Percentiles rank a stretch among this genome's conserved stretches.
phyloP scores from a whole-genome alignment of 352 stramenopile species.

The Globisporangium viniferum region DNA sequence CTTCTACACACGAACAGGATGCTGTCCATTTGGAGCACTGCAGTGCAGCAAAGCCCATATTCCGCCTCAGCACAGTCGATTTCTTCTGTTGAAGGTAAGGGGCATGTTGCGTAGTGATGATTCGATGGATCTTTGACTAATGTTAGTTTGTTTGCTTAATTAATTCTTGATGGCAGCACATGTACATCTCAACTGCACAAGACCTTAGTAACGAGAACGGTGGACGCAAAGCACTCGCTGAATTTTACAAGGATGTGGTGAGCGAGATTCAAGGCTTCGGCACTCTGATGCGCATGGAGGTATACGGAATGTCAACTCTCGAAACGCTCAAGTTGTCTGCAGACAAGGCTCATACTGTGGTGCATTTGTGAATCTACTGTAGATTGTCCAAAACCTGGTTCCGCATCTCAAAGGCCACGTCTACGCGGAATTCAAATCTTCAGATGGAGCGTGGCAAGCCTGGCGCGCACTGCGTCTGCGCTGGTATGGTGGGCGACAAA shows the following conservation, averaged over 20 bases:
- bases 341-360: neutral
- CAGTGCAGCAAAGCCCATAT: slow-evolving; percentile 16
- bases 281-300: slow-evolving; percentile 19
- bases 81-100: slow-evolving; percentile 21
- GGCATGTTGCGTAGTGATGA: neutral
- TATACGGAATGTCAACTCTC: neutral
- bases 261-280: slow-evolving; percentile 14
- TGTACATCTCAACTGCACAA: neutral
- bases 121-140: neutral
- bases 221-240: neutral
- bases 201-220: neutral
- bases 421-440: slow-evolving; percentile 23
- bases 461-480: slow-evolving; percentile 17
- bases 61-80: slow-evolving; percentile 9
- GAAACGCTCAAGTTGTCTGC: neutral
- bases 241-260: slow-evolving; percentile 17
- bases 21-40: slow-evolving; percentile 19
- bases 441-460: slow-evolving; percentile 13
- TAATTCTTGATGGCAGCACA: neutral
- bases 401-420: slow-evolving; percentile 25
- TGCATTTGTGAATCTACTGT: neutral
- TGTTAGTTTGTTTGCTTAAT: neutral
- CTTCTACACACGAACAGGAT: slow-evolving; percentile 22
- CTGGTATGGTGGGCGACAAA: slow-evolving; percentile 19
- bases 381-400: slow-evolving; percentile 26